A percentile compares a stretch with the other conserved stretches of the same genome.
These are phyloP conservation scores for Blastocrithidia nonstop DNA, from an alignment of 208 protist genomes.

Conservation along the genomic window DNA sequence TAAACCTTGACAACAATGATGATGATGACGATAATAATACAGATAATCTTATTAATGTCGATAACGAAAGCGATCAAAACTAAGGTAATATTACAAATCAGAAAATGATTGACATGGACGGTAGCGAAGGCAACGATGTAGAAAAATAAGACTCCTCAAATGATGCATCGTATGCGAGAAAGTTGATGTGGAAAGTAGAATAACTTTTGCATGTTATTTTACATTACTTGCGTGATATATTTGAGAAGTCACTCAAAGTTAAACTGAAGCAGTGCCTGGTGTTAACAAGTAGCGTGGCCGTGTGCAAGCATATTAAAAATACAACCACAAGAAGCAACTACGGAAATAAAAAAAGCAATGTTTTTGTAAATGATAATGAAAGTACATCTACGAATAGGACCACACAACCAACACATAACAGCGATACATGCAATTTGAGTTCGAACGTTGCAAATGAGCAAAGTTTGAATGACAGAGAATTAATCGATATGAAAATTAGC, in stretches of 20 bases:
- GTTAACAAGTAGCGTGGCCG: slow-evolving; percentile 45
- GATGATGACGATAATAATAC: neutral
- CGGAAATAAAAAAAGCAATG: too few relatives aligned
- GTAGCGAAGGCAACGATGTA: neutral
- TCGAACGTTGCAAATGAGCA: too few relatives aligned
- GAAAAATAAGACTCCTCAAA: too few relatives aligned
- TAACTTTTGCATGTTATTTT: slow-evolving; percentile 17
- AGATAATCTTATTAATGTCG: too few relatives aligned
- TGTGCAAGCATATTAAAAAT: neutral
- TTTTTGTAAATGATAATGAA: too few relatives aligned
- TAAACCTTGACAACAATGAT: neutral
- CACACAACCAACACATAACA: neutral
- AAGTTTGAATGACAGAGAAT: neutral
- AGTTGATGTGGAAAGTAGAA: slow-evolving; percentile 28
- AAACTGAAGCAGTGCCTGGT: slow-evolving; percentile 32
- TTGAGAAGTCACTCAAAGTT: slow-evolving; percentile 18
- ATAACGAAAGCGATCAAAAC: too few relatives aligned
- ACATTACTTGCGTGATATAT: slow-evolving; percentile 11
- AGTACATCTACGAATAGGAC: too few relatives aligned
- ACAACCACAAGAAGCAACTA: neutral
- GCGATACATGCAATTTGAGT: too few relatives aligned
- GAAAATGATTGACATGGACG: too few relatives aligned
- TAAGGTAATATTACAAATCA: too few relatives aligned
- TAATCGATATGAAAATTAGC: slow-evolving; percentile 42
- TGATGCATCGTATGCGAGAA: neutral